phyloP scores from a whole-genome alignment of 2,329 filamentous ascomycete genomes.

The Sclerotinia minor region DNA sequence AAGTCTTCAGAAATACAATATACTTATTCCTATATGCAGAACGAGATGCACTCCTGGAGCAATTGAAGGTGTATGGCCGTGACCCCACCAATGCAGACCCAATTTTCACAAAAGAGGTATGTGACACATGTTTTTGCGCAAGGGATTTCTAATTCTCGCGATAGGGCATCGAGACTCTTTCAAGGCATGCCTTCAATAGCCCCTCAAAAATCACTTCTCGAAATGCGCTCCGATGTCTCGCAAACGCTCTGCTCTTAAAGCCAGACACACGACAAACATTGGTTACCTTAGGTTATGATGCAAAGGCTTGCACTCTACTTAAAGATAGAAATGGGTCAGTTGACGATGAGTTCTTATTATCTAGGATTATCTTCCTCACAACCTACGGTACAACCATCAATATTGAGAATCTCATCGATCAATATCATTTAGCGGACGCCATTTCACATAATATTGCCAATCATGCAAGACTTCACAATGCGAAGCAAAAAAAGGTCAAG shows the following conservation, averaged over 20 bases:
- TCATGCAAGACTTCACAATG: slow-evolving; percentile 60
- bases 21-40: slow-evolving; percentile 49
- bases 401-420: slow-evolving; percentile 62
- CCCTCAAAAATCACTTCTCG: slow-evolving; percentile 63
- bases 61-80: slow-evolving; percentile 78
- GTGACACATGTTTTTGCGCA: slow-evolving; percentile 31
- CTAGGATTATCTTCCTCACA: slow-evolving; percentile 76
- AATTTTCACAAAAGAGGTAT: slow-evolving; percentile 78
- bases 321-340: slow-evolving; percentile 61
- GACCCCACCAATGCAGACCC: slow-evolving; percentile 71
- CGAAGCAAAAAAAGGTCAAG: slow-evolving; percentile 37
- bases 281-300: slow-evolving; percentile 66
- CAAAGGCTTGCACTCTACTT: slow-evolving; percentile 68
- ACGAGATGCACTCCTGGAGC: slow-evolving; percentile 59
- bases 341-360: slow-evolving; percentile 84
- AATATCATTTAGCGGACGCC: slow-evolving; percentile 65
- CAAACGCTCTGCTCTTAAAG: slow-evolving; percentile 77
- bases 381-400: slow-evolving; percentile 75
- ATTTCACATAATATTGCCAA: slow-evolving; percentile 69
- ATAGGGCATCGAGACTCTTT: slow-evolving; percentile 73
- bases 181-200: slow-evolving; percentile 71
- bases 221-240: slow-evolving; percentile 78
- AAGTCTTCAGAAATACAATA: neutral
- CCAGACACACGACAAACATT: slow-evolving; percentile 69
- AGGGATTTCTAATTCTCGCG: slow-evolving; percentile 28